These are phyloP conservation scores for Pistacia vera DNA, from an alignment of 345 rosid species.

Conservation along the genomic window DNA sequence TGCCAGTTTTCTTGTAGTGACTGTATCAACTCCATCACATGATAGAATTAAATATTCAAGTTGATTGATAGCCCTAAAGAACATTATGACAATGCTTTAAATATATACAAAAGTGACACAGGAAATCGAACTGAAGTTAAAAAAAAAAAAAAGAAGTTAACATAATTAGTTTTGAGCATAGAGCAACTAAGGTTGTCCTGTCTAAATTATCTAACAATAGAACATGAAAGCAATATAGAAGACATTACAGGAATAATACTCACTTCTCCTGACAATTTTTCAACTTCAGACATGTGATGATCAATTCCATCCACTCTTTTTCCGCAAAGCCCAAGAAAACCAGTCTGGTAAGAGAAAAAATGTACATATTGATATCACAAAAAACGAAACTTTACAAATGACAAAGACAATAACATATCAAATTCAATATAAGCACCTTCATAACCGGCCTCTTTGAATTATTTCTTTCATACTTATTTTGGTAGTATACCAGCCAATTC, in stretches of 20 bases:
- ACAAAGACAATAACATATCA: neutral
- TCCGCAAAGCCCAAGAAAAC: conserved; percentile 86
- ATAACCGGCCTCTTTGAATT: conserved; percentile 48
- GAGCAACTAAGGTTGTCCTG: too few relatives aligned
- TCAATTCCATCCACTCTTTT: neutral
- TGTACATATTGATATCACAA: too few relatives aligned
- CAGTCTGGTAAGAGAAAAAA: conserved; percentile 55
- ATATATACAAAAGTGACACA: too few relatives aligned
- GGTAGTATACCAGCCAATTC: neutral
- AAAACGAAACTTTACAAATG: conserved; percentile 8
- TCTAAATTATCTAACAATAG: neutral
- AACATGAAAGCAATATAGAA: conserved; percentile 2
- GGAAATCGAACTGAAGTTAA: neutral
- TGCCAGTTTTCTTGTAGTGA: too few relatives aligned
- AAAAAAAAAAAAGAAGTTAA: neutral
- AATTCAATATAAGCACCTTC: conserved; percentile 52
- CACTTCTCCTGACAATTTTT: conserved; percentile 54
- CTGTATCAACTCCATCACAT: neutral
- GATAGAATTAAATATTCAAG: neutral
- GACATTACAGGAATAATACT: conserved; percentile 20
- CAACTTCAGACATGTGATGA: too few relatives aligned
- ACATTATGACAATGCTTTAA: neutral
- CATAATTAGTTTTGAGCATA: neutral
- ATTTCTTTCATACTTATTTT: conserved; percentile 64
- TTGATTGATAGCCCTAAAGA: neutral